Base-by-base conservation (phyloP, 2,329 filamentous ascomycete genomes). In the Talaromyces marneffei region DNA sequence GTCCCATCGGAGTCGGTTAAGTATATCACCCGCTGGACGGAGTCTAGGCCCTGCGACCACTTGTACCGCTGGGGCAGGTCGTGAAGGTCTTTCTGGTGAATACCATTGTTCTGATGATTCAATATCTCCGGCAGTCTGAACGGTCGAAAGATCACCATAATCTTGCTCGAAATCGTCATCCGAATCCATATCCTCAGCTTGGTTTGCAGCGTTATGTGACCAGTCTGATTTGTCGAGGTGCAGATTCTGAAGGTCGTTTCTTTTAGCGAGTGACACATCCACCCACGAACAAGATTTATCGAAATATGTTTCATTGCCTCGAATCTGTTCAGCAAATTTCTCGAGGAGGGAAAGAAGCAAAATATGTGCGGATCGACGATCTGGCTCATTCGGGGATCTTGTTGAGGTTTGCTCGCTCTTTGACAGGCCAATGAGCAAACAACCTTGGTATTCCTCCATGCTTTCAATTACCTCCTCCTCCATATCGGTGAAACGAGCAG, bases 361-460 rank as follows among this genome's bases (percentile, higher is more conserved):
- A 27, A 74, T 76, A 2, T 80, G 73, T 1, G 78, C 74, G 3
- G 73, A 63, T 56, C 76, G 76, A 10, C 77, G 71, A 18, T 82
- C 78, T 4, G 82, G 69, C 18, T 66, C 65, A 12, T 55, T 62
- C 14, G 44, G 61, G 14, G 35, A 62, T 4, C 35, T 35, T 2
- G 29, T 25, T 4, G 50, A 63, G 1, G 62, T 20, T 1, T 61
- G 42, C 18, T 50, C 59, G 10, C 31, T 55, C 48, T 66, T 71
- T 3, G 72, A 69, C 12, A 89, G 74, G 0, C 86, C 86, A 20
- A 88, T 78, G 2, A 89, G 77, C 68, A 88, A 88, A 64, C 78
- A 84, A 2, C 84, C 83, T 39, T 85, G 79, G 64, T 85, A 86
- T 62, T 87, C 83, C 0, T 69, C 67, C 12, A 46, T 33, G 18